Conservation (phyloP, 441 rosid genomes). For the Aleurites moluccanus region DNA sequence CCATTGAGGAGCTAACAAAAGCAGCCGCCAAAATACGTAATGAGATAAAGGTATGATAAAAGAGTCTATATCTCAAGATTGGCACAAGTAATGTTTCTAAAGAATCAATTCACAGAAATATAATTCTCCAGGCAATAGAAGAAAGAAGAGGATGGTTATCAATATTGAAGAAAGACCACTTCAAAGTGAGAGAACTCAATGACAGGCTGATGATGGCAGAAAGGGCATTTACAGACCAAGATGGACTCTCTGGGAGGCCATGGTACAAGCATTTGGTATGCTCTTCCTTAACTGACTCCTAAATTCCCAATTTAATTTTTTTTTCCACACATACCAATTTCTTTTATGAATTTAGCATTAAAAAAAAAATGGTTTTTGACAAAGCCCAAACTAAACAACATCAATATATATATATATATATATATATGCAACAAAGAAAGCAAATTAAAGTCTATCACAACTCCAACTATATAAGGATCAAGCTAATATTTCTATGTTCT, state of each 20-base stretch:
- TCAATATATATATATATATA: background rate
- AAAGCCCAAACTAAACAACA: background rate
- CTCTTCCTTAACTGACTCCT: conserved; percentile 5
- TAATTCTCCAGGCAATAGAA: conserved; percentile 43
- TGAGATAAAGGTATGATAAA: conserved; percentile 52
- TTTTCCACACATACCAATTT: background rate
- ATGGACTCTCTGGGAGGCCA: conserved; percentile 64
- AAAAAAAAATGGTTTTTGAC: background rate
- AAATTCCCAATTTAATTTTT: background rate
- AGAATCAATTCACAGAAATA: conserved; percentile 4
- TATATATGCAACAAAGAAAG: background rate
- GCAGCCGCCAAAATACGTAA: conserved; percentile 53
- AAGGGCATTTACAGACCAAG: conserved; percentile 69
- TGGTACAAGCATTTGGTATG: conserved; percentile 90
- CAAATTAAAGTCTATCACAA: background rate
- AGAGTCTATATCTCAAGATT: conserved; percentile 15
- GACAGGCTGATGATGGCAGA: conserved; percentile 90
- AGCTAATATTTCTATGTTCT: conserved; percentile 11
- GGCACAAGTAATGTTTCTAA: conserved; percentile 6
- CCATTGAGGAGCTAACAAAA: conserved; percentile 50
- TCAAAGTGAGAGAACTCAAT: conserved; percentile 61
- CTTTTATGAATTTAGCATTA: background rate
- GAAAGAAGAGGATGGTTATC: conserved; percentile 45
- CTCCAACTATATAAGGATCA: conserved; percentile 6
- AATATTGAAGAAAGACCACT: conserved; percentile 32